These are phyloP conservation scores for Lactifluus rugatus DNA, from an alignment of 768 basidiomycete genomes.

Conservation along the genomic window DNA sequence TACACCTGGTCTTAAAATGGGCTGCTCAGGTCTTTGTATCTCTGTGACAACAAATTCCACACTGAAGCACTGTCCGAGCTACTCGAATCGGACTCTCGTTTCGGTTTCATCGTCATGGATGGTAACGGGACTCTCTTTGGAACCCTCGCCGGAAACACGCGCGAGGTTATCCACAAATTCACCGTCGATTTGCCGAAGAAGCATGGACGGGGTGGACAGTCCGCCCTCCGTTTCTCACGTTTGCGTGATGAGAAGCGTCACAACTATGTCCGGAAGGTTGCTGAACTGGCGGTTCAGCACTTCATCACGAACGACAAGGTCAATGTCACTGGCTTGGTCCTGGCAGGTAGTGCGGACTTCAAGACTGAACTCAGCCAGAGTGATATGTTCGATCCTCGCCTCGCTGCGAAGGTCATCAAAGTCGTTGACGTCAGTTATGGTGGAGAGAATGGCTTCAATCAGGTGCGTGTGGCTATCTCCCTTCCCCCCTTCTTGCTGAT, in stretches of 20 bases:
- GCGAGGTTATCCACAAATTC: constrained; percentile 96
- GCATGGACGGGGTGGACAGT: constrained; percentile 99
- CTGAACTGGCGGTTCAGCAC: constrained; percentile 93
- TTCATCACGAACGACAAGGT: constrained; percentile 98
- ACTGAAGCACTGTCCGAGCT: constrained; percentile 95
- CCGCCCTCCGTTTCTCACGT: constrained; percentile 98
- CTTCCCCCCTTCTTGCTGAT: neutral
- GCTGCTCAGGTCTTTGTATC: constrained; percentile 76
- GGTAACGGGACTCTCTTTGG: constrained; percentile 97
- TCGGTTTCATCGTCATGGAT: constrained; percentile 99
- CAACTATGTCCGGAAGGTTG: constrained; percentile 99
- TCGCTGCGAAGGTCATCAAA: constrained; percentile 90
- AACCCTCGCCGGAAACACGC: constrained; percentile 91
- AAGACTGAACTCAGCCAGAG: constrained; percentile 95
- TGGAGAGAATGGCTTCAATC: constrained; percentile 98
- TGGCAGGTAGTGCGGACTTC: constrained; percentile 97
- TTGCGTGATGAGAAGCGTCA: constrained; percentile 98
- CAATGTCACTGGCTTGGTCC: constrained; percentile 91
- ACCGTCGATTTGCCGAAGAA: constrained; percentile 99
- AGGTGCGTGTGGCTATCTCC: constrained; percentile 40
- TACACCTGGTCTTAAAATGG: neutral
- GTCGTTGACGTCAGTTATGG: constrained; percentile 98
- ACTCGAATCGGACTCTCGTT: constrained; percentile 92
- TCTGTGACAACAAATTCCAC: constrained; percentile 99
- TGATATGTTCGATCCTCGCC: constrained; percentile 89